Evolutionary conservation across 2,329 filamentous ascomycete species (phyloP).

Genomic region (Beauveria scarabaeidicola): DNA sequence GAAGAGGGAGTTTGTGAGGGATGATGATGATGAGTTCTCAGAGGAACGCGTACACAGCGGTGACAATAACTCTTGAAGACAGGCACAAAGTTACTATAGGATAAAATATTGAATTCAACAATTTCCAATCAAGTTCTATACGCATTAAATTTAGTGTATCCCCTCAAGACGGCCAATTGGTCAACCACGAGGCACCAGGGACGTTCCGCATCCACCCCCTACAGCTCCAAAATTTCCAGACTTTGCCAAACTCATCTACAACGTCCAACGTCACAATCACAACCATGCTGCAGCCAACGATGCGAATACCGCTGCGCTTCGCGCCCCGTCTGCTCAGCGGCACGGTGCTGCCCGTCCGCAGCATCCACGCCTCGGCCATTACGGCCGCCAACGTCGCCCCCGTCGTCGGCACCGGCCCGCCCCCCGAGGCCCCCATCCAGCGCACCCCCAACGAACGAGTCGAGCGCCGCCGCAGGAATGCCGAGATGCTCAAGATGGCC

Average conservation of each 20-base stretch:
- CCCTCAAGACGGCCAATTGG: background rate
- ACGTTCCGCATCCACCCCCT: background rate
- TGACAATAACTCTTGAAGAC: too few relatives aligned
- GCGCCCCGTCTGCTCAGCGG: conserved; percentile 19
- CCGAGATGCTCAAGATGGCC: conserved; percentile 44
- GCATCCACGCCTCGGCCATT: conserved; percentile 25
- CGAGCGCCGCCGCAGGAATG: conserved; percentile 44
- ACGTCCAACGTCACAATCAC: conserved; percentile 11
- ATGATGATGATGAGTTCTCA: too few relatives aligned
- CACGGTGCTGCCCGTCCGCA: conserved; percentile 15
- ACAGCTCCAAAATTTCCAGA: conserved; percentile 11
- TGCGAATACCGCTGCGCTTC: conserved; percentile 31
- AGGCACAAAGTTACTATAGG: too few relatives aligned
- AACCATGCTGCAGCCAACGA: conserved; percentile 37
- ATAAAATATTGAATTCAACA: too few relatives aligned
- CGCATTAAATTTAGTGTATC: too few relatives aligned
- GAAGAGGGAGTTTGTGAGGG: too few relatives aligned
- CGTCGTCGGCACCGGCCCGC: conserved; percentile 49
- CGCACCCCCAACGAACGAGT: conserved; percentile 32
- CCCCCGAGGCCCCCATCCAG: conserved; percentile 46
- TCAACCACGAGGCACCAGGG: background rate
- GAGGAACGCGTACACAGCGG: too few relatives aligned
- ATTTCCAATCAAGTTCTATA: too few relatives aligned
- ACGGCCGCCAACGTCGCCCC: conserved; percentile 40
- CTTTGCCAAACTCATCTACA: conserved; percentile 5